Evolutionary conservation across 2,329 filamentous ascomycete species (phyloP).

Genomic region (Aureobasidium uvarum): DNA sequence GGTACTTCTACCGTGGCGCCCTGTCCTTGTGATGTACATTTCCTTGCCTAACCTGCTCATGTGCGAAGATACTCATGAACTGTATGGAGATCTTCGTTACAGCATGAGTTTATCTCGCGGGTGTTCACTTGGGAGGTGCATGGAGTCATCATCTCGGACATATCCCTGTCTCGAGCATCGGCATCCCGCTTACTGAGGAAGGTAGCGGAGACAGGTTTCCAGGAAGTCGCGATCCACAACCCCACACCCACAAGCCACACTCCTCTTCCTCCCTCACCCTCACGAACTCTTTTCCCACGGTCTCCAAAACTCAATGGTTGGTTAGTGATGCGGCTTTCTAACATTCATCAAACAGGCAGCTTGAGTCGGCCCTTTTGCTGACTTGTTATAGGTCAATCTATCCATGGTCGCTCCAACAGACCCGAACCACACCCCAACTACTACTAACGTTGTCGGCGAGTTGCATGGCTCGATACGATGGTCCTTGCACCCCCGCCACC

Average conservation of each 20-base stretch:
- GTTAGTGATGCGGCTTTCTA: neutral
- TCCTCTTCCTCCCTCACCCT: neutral
- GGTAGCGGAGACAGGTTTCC: neutral
- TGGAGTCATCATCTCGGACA: neutral
- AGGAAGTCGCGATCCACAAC: neutral
- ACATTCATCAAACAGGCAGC: neutral
- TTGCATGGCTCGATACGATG: neutral
- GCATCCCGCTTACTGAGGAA: slow-evolving; percentile 9
- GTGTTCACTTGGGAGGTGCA: neutral
- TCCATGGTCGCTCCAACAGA: neutral
- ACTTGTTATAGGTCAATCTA: slow-evolving; percentile 3
- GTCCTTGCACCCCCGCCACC: slow-evolving; percentile 4
- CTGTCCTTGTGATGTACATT: too few species aligned
- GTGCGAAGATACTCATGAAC: too few species aligned
- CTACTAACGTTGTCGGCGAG: neutral
- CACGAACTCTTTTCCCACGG: neutral
- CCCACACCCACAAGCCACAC: slow-evolving; percentile 6
- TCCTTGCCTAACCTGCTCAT: too few species aligned
- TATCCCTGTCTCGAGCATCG: neutral
- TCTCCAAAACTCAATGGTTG: neutral
- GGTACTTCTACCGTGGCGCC: too few species aligned
- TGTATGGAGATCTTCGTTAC: neutral
- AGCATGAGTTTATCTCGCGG: neutral
- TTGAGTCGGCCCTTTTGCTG: slow-evolving; percentile 8
- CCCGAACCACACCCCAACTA: neutral